These are phyloP conservation scores for Arachis hypogaea DNA, from an alignment of 306 rosid species.

Conservation along the genomic window DNA sequence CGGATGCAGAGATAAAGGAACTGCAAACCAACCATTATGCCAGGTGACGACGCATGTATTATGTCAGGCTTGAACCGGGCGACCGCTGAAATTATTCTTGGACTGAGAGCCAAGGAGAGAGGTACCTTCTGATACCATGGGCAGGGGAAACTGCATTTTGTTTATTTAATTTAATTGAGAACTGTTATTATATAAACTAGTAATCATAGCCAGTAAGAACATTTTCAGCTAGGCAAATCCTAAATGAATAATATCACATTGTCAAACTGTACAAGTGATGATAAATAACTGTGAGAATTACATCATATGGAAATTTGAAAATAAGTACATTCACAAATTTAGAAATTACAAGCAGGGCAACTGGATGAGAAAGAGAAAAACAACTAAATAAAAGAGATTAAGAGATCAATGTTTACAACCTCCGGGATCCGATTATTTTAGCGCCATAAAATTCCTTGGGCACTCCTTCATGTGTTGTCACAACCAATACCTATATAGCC, in stretches of 20 bases:
- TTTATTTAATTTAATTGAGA: slow-evolving; percentile 22
- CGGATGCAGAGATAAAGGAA: slow-evolving; percentile 10
- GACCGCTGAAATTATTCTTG: slow-evolving; percentile 96
- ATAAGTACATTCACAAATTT: slow-evolving; percentile 5
- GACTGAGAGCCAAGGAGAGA: slow-evolving; percentile 97
- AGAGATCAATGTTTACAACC: slow-evolving; percentile 54
- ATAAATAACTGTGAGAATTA: slow-evolving; percentile 3
- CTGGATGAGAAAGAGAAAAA: slow-evolving; percentile 11
- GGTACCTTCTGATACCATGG: slow-evolving; percentile 98
- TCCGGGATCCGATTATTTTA: slow-evolving; percentile 86
- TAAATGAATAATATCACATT: neutral
- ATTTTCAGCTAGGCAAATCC: slow-evolving; percentile 14
- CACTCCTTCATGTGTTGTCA: slow-evolving; percentile 97
- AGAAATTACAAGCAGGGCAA: slow-evolving; percentile 11
- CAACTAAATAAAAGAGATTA: slow-evolving; percentile 15
- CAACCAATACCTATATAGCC: slow-evolving; percentile 82
- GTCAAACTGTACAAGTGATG: slow-evolving; percentile 1
- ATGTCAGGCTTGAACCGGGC: slow-evolving; percentile 97
- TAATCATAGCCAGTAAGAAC: slow-evolving; percentile 25
- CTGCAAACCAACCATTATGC: slow-evolving; percentile 78
- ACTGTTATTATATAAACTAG: slow-evolving; percentile 22
- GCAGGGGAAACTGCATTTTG: slow-evolving; percentile 77
- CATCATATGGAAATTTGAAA: neutral
- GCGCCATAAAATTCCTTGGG: slow-evolving; percentile 95
- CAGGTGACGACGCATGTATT: slow-evolving; percentile 98